Evolutionary conservation across 805 yeast genomes (phyloP).

Genomic region (Myxozyma lipomycoides): DNA sequence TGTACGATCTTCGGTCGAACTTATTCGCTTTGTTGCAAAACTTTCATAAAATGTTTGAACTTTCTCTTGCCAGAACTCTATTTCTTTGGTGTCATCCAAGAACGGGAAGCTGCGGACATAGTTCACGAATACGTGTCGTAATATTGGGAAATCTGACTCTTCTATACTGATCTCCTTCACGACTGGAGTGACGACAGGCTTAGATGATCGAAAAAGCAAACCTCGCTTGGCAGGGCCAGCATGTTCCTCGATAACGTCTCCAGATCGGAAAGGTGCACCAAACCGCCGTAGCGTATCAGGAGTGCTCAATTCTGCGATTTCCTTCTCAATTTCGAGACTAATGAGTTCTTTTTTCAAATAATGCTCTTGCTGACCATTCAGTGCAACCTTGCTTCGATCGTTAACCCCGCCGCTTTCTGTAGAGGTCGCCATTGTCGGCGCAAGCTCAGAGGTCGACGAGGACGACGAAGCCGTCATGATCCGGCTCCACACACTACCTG

Average conservation of each 20-base stretch:
- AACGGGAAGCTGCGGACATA: slow-evolving; percentile 74
- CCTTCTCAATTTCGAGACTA: slow-evolving; percentile 56
- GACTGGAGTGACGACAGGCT: slow-evolving; percentile 27
- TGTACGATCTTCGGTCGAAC: slow-evolving; percentile 69
- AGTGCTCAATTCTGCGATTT: slow-evolving; percentile 56
- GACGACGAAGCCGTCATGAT: too few relatives aligned
- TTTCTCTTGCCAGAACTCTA: slow-evolving; percentile 72
- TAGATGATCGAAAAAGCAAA: background rate
- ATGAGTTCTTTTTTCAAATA: slow-evolving; percentile 79
- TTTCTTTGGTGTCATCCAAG: slow-evolving; percentile 47
- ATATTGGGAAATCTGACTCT: slow-evolving; percentile 56
- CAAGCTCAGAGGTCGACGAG: too few relatives aligned
- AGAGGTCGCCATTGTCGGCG: too few relatives aligned
- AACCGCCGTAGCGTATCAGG: slow-evolving; percentile 61
- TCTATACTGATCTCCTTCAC: slow-evolving; percentile 25
- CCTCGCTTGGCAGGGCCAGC: background rate
- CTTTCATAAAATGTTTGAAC: slow-evolving; percentile 80
- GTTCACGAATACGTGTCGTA: slow-evolving; percentile 59
- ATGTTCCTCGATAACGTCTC: background rate
- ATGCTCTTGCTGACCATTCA: slow-evolving; percentile 73
- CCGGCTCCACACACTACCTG: too few relatives aligned
- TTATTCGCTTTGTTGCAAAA: slow-evolving; percentile 66
- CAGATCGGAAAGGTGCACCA: slow-evolving; percentile 68
- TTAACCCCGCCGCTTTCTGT: too few relatives aligned
- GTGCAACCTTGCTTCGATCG: too few relatives aligned